phyloP scores from a whole-genome alignment of 768 basidiomycete species.

The Kwoniella sp. region DNA sequence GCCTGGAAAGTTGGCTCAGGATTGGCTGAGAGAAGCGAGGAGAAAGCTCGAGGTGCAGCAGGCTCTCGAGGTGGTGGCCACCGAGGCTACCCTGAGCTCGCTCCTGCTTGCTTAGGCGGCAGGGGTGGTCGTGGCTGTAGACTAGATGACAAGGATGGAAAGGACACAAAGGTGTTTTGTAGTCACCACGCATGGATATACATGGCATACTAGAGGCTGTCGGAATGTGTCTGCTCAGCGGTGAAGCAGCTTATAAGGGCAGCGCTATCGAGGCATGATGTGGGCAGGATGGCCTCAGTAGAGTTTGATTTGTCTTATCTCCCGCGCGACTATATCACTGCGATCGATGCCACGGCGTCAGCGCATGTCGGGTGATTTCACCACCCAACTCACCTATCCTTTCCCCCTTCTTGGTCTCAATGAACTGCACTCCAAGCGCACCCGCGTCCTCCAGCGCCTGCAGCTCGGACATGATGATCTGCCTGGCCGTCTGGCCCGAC shows the following conservation, averaged over 20 bases:
- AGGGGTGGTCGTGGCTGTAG: neutral
- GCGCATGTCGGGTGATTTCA: too few relatives aligned
- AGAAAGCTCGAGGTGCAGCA: slow-evolving; percentile 84
- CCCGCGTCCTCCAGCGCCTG: slow-evolving; percentile 59
- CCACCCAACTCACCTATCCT: slow-evolving; percentile 72
- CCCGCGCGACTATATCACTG: too few relatives aligned
- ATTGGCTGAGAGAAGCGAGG: slow-evolving; percentile 90
- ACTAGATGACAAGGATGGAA: too few relatives aligned
- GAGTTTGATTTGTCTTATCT: too few relatives aligned
- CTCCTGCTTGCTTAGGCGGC: slow-evolving; percentile 36
- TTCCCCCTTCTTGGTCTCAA: slow-evolving; percentile 75
- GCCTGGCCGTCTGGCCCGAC: slow-evolving; percentile 55
- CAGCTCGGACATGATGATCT: slow-evolving; percentile 72
- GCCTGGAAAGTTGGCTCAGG: slow-evolving; percentile 56
- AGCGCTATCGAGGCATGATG: too few relatives aligned
- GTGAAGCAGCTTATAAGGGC: too few relatives aligned
- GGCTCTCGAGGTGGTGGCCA: slow-evolving; percentile 79
- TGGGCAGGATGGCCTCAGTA: too few relatives aligned
- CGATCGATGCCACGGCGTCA: too few relatives aligned
- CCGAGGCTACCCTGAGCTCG: slow-evolving; percentile 71
- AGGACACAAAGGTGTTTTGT: too few relatives aligned
- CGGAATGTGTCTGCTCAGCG: too few relatives aligned
- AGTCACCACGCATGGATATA: too few relatives aligned
- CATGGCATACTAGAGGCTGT: too few relatives aligned
- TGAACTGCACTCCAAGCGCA: slow-evolving; percentile 66